Evolutionary conservation across 306 rosid species (phyloP).

Genomic region (Elaeagnus macrophylla): DNA sequence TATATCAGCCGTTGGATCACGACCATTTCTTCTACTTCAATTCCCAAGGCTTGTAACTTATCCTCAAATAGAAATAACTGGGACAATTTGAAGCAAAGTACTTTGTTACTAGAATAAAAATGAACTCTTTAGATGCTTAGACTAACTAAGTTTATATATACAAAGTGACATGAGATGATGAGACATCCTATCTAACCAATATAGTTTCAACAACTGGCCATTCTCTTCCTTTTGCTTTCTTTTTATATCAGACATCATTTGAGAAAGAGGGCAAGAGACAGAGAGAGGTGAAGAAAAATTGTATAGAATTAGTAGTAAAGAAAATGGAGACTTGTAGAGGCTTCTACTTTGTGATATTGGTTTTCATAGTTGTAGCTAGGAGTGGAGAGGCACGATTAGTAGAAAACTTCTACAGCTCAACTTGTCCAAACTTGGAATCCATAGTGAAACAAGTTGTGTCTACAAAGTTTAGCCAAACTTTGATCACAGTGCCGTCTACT

Average conservation of each 20-base stretch:
- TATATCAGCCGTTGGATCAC: constrained; percentile 1
- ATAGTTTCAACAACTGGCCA: no score
- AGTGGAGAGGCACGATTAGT: constrained; percentile 34
- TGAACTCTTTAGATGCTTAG: no score
- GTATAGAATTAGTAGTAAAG: not conserved
- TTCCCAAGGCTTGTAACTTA: no score
- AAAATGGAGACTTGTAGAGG: constrained; percentile 15
- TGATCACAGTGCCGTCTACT: constrained; percentile 55
- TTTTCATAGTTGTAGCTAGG: constrained; percentile 8
- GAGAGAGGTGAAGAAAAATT: not conserved
- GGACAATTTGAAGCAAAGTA: no score
- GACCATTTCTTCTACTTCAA: no score
- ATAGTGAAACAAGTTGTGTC: constrained; percentile 58
- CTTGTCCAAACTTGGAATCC: constrained; percentile 60
- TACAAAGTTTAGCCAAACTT: constrained; percentile 39
- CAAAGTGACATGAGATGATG: no score
- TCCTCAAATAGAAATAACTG: no score
- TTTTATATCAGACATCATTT: not conserved
- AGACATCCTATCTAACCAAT: no score
- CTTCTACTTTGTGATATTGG: constrained; percentile 18
- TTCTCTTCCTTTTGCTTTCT: no score
- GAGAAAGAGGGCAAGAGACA: no score
- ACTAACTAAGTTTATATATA: no score
- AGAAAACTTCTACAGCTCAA: constrained; percentile 45
- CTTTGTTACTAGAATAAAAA: constrained; percentile 3